Evolutionary conservation across 129 eudicot species (phyloP), one percentile per base, ranked within the genome.

Genomic region (Centella asiatica): DNA sequence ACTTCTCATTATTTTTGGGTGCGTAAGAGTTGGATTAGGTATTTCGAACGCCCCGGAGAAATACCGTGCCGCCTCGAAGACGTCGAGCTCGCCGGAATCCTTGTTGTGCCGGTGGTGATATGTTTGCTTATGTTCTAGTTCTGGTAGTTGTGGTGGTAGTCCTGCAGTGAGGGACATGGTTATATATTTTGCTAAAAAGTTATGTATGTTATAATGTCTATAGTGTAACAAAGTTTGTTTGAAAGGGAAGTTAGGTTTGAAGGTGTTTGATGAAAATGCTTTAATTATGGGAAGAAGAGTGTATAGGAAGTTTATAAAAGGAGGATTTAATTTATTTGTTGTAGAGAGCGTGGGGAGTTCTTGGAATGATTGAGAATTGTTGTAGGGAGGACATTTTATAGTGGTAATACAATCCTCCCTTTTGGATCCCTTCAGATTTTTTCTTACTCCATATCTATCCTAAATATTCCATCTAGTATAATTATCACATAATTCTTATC

Each of bases 31-130:
- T 6, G 59, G 26, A 33, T 22, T 57, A 32, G 52, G 34, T 37
- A 47, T 39, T 65, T 84, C 80, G 25, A 36, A 69, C 48, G 69
- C 68, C 65, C 64, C 82, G 7, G 97, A 81, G 77, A 87, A 87
- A 54, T 92, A 92, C 28, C 77, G 75, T 15, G 90, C 83, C 0
- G 98, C 95, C 72, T 86, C 94, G 66, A 90, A 90, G 15, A 90
- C 97, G 40, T 84, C 95, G 60, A 90, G 89, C 71, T 90, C 97
- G 24, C 78, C 88, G 12, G 94, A 87, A 37, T 79, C 66, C 45
- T 78, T 14, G 56, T 77, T 18, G 52, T 77, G 81, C 65, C 81
- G 74, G 34, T 60, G 57, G 50, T 78, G 83, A 58, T 53, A 64
- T 11, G 76, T 51, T 55, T 29, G 27, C 1, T 55, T 33, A 37